phyloP scores from a whole-genome alignment of 768 basidiomycete species.

The Naganishia vaughanmartiniae region DNA sequence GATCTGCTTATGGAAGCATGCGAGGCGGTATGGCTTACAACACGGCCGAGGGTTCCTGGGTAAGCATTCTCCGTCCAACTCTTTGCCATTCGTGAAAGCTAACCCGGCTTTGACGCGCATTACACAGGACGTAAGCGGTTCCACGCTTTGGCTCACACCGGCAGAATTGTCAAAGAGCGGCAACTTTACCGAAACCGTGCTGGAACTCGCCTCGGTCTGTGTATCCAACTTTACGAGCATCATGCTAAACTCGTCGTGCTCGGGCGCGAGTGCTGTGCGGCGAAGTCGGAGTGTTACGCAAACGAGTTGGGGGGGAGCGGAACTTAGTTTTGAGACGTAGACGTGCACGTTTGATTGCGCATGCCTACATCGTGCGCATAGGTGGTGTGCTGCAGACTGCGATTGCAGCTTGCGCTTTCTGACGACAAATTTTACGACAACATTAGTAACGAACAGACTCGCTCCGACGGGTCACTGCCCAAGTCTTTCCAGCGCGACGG shows the following conservation, averaged over 20 bases:
- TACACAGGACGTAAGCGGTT: conserved; percentile 26
- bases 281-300: conserved; percentile 11
- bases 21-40: conserved; percentile 27
- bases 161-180: conserved; percentile 13
- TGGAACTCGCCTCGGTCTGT: conserved; percentile 20
- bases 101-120: neutral
- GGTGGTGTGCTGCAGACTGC: neutral
- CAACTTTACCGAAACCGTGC: conserved; percentile 25
- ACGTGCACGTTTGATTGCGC: neutral
- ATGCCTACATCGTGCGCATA: neutral
- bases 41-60: conserved; percentile 3
- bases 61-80: neutral
- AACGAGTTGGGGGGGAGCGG: conserved; percentile 31
- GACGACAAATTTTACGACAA: neutral
- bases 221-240: conserved; percentile 9
- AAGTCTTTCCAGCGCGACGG: neutral
- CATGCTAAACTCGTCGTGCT: conserved; percentile 17
- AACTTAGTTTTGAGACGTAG: conserved; percentile 23
- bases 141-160: conserved; percentile 25
- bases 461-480: no score
- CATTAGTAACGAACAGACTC: neutral
- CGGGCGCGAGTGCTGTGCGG: conserved; percentile 22
- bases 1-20: conserved; percentile 1
- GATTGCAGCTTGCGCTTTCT: neutral
- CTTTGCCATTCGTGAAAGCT: neutral